Conservation (phyloP, 2,329 filamentous ascomycete species). For the Hirsutella rhossiliensis region DNA sequence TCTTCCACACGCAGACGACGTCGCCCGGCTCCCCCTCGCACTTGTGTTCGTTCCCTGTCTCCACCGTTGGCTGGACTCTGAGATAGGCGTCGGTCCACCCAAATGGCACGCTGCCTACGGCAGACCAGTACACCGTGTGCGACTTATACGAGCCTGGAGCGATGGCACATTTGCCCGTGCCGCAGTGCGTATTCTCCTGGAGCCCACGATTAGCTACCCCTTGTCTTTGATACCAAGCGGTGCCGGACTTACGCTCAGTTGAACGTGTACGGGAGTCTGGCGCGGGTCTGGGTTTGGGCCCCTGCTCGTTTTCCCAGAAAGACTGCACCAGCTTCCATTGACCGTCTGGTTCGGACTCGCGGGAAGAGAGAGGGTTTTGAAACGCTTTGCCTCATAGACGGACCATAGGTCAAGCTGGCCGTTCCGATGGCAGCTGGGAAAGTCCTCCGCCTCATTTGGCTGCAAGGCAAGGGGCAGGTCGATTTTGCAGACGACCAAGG, state of each 20-base stretch:
- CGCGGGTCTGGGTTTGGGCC: not conserved
- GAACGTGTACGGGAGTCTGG: not conserved
- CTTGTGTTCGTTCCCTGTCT: not conserved
- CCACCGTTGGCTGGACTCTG: not conserved
- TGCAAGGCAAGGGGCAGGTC: not conserved
- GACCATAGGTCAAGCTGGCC: not conserved
- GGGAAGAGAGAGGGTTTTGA: not conserved
- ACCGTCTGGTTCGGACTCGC: not conserved
- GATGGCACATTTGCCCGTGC: not conserved
- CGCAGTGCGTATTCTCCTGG: not conserved
- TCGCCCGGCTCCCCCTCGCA: not conserved
- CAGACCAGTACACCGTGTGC: not conserved
- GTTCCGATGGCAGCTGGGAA: not conserved
- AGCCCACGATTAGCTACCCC: not conserved
- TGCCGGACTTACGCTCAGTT: not conserved
- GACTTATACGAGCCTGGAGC: not conserved
- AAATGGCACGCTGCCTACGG: not conserved
- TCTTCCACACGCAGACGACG: not conserved
- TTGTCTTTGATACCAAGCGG: not conserved
- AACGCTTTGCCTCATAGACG: not conserved
- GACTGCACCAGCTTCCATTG: not conserved
- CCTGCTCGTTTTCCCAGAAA: not conserved
- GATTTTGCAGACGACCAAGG: not conserved
- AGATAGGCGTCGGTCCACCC: not conserved
- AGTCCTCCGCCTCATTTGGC: not conserved